These are phyloP conservation scores for Ammopiptanthus mongolicus DNA, from an alignment of 306 rosid species.

Conservation along the genomic window DNA sequence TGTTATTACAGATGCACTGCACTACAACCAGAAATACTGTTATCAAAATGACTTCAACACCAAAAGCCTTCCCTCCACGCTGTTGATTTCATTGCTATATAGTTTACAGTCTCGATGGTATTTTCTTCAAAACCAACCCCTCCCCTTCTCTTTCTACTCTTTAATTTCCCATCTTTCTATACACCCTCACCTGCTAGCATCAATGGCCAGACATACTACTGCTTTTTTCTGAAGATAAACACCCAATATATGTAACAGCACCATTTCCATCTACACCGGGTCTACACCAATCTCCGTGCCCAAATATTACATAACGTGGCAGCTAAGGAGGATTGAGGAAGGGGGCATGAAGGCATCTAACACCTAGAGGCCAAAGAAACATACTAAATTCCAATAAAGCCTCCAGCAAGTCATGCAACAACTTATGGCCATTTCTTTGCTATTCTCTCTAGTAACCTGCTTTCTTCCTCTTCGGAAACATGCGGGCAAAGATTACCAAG, in stretches of 20 bases:
- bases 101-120: conserved; percentile 13
- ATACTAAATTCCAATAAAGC: conserved; percentile 19
- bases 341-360: background rate
- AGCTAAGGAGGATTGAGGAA: background rate
- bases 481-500: conserved; percentile 61
- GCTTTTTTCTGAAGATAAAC: conserved; percentile 10
- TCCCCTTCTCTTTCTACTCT: background rate
- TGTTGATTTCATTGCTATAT: background rate
- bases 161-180: conserved; percentile 19
- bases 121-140: background rate
- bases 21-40: background rate
- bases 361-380: background rate
- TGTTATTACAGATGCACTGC: background rate
- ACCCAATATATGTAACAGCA: background rate
- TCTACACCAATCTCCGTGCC: conserved; percentile 15
- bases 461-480: conserved; percentile 42
- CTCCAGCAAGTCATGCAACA: conserved; percentile 4
- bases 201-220: background rate
- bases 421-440: conserved; percentile 48
- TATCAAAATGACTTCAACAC: too few species aligned
- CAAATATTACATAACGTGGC: conserved; percentile 13
- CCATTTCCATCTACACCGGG: background rate
- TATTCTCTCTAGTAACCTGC: conserved; percentile 60
- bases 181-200: conserved; percentile 17
- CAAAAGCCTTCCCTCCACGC: background rate